Evolutionary conservation across 345 rosid species (phyloP).

Genomic region (Heritiera fomes): DNA sequence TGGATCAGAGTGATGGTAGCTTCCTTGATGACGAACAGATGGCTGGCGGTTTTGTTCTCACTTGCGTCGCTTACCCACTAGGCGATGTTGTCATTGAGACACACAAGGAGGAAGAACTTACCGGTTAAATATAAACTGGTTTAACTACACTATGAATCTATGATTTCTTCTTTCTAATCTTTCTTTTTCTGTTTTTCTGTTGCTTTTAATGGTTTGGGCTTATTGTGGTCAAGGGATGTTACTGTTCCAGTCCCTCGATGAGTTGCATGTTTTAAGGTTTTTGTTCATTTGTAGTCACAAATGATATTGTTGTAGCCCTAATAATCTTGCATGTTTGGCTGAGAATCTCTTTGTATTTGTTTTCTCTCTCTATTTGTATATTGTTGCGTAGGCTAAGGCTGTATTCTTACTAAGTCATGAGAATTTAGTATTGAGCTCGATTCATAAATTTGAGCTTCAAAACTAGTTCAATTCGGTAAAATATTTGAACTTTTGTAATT

Average conservation of each 20-base stretch:
- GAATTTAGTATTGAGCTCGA: too few species aligned
- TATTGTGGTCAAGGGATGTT: neutral
- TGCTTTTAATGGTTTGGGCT: neutral
- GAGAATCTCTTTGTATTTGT: neutral
- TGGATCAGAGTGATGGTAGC: constrained; percentile 79
- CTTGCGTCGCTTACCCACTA: constrained; percentile 73
- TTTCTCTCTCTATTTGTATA: too few species aligned
- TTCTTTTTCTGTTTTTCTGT: neutral
- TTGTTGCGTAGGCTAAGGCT: too few species aligned
- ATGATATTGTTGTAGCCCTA: neutral
- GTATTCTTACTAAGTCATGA: too few species aligned
- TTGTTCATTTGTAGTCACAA: neutral
- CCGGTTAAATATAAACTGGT: constrained; percentile 19
- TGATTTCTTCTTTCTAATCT: too few species aligned
- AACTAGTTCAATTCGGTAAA: too few species aligned
- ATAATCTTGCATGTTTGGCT: neutral
- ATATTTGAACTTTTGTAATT: too few species aligned
- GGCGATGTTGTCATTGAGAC: constrained; percentile 68
- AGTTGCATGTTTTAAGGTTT: neutral
- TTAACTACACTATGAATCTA: too few species aligned
- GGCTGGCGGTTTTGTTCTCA: constrained; percentile 64
- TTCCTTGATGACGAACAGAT: constrained; percentile 88
- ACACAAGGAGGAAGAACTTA: constrained; percentile 86
- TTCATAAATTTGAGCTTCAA: too few species aligned
- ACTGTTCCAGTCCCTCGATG: neutral